Conservation (phyloP, 371 early-diverging fungal species). For the Parasitella parasitica region DNA sequence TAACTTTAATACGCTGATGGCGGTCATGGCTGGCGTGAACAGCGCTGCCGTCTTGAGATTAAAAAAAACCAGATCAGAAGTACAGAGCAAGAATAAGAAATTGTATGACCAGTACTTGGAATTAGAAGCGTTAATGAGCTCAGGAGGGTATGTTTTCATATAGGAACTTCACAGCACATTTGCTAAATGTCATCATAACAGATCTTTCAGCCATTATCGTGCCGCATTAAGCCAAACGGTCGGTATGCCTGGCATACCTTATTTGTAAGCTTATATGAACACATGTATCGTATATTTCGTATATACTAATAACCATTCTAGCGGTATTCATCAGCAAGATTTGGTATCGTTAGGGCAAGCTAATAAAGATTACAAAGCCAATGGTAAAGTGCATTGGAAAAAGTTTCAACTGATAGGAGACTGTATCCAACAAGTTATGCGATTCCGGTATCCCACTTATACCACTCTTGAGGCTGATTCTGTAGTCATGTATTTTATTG, state of each 20-base stretch:
- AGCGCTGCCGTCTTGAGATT: slow-evolving; percentile 64
- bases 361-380: slow-evolving; percentile 53
- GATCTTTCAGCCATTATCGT: slow-evolving; percentile 63
- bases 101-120: slow-evolving; percentile 50
- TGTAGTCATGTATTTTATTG: slow-evolving; percentile 31
- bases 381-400: slow-evolving; percentile 60
- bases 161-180: too few relatives aligned
- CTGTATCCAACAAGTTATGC: slow-evolving; percentile 38
- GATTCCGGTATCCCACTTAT: slow-evolving; percentile 42
- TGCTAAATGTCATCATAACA: too few relatives aligned
- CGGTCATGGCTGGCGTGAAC: slow-evolving; percentile 72
- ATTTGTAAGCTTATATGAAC: slow-evolving; percentile 47
- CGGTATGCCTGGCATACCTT: slow-evolving; percentile 56
- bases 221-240: slow-evolving; percentile 47
- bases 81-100: slow-evolving; percentile 50
- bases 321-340: slow-evolving; percentile 58
- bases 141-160: slow-evolving; percentile 50
- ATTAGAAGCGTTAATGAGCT: slow-evolving; percentile 65
- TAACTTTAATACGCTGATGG: slow-evolving; percentile 74
- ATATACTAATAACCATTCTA: too few relatives aligned
- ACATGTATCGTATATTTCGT: too few relatives aligned
- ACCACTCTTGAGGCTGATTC: slow-evolving; percentile 27
- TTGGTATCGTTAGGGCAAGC: slow-evolving; percentile 54
- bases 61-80: slow-evolving; percentile 55
- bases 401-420: slow-evolving; percentile 60